Base-by-base conservation (phyloP, 768 basidiomycete species). In the Pleurotus citrinopileatus region DNA sequence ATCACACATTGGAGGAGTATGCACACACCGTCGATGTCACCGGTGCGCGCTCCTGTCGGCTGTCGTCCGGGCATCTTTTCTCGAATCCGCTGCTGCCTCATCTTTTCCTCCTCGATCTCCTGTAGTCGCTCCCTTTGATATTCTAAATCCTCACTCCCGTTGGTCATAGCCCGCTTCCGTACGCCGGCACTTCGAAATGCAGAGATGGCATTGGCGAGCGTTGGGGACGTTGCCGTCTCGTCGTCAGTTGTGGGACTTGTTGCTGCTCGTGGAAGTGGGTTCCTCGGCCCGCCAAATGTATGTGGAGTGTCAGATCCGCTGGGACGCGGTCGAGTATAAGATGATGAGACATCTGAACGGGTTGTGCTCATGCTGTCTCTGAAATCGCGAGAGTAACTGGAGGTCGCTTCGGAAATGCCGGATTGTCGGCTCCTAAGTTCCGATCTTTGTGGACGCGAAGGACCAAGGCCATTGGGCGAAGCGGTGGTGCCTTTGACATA, bases 21-120 rank as follows among this genome's bases (percentile, higher is more conserved):
- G 29, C 28, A 71, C 84, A 61, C 67, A 87, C 90, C 89, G 66
- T 95, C 94, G 60, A 96, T 91, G 64, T 94, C 91, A 5, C 90
- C 92, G 42, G 81, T 77, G 64, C 78, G 82, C 38, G 82, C 73
- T 60, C 76, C 82, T 32, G 80, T 78, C 43, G 75, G 81, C 10
- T 66, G 63, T 52, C 82, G 73, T 27, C 83, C 81, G 29, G 87
- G 84, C 25, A 80, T 81, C 63, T 80, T 84, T 54, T 89, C 85
- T 58, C 76, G 77, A 63, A 89, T 85, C 55, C 84, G 78, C 60
- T 82, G 81, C 61, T 91, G 89, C 42, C 83, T 78, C n/a, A 64
- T 73, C 60, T 71, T 81, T 66, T 89, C 87, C 8, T 76, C 77
- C 57, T 87, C 85, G 9, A 79, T 67, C 59, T 89, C 89, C 57